A percentile compares a stretch with the other conserved stretches of the same genome.
Evolutionary conservation across 352 stramenopile genomes (phyloP).

Genomic region (Thalassiosira hispida): DNA sequence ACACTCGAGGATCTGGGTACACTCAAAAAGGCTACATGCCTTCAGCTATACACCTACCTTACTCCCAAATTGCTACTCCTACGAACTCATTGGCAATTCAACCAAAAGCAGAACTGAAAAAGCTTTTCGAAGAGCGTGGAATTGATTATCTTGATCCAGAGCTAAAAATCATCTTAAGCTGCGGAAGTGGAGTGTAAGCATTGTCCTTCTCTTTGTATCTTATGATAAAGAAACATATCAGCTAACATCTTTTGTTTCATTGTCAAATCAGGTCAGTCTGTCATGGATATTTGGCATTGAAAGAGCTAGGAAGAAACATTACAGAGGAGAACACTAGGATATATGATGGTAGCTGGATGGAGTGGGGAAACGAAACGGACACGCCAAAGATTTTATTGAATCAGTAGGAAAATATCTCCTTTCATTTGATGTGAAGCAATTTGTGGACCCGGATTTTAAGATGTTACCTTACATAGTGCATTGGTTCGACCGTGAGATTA

Average conservation of each 20-base stretch:
- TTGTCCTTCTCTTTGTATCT: not conserved
- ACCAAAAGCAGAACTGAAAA: conserved; percentile 28
- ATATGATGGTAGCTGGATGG: conserved; percentile 78
- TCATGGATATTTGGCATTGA: conserved; percentile 48
- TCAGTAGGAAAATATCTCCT: too few species aligned
- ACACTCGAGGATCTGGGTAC: conserved; percentile 41
- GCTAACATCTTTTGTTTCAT: not conserved
- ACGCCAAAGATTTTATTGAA: conserved; percentile 66
- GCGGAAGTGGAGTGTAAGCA: conserved; percentile 37
- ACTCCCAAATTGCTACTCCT: conserved; percentile 23
- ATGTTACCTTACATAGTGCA: too few species aligned
- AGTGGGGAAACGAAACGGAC: conserved; percentile 85
- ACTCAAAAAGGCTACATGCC: conserved; percentile 48
- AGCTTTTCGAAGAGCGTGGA: conserved; percentile 27
- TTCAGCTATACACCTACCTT: conserved; percentile 46
- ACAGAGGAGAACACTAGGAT: conserved; percentile 45
- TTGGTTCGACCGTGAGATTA: too few species aligned
- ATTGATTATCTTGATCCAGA: conserved; percentile 41
- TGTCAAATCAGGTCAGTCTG: conserved; percentile 26
- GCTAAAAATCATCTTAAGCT: conserved; percentile 49
- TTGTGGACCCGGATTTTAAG: too few species aligned
- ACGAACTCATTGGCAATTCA: conserved; percentile 30
- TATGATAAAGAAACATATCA: not conserved
- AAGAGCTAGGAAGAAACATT: conserved; percentile 42
- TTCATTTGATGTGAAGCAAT: too few species aligned